Conservation (phyloP, 2,329 filamentous ascomycete species). For the Aspergillus sergii region DNA sequence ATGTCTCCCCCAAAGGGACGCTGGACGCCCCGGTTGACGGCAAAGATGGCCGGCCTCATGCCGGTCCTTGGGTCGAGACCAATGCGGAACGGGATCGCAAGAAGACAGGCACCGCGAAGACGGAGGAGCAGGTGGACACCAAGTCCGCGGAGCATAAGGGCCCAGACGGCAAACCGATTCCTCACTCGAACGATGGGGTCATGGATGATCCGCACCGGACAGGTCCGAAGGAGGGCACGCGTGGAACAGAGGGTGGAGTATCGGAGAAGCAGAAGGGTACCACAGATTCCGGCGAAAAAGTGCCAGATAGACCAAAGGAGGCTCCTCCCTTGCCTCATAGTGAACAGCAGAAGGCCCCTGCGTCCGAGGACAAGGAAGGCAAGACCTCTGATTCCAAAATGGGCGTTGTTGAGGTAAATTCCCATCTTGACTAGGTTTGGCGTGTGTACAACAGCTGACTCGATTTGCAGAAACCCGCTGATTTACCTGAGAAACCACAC, state of each 20-base stretch:
- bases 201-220: slow-evolving; percentile 86
- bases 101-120: slow-evolving; percentile 36
- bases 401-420: slow-evolving; percentile 57
- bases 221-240: slow-evolving; percentile 79
- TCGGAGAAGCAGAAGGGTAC: slow-evolving; percentile 81
- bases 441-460: slow-evolving; percentile 4
- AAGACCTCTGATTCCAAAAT: slow-evolving; percentile 48
- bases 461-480: slow-evolving; percentile 70
- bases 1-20: slow-evolving; percentile 53
- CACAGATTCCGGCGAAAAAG: slow-evolving; percentile 71
- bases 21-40: slow-evolving; percentile 91
- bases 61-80: slow-evolving; percentile 69
- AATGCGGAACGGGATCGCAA: slow-evolving; percentile 51
- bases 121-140: slow-evolving; percentile 30
- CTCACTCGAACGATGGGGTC: slow-evolving; percentile 71
- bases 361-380: slow-evolving; percentile 36
- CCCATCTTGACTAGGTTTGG: neutral
- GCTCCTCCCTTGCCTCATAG: slow-evolving; percentile 78
- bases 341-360: slow-evolving; percentile 69
- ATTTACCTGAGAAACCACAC: slow-evolving; percentile 77
- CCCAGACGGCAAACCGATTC: slow-evolving; percentile 47
- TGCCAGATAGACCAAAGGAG: slow-evolving; percentile 82
- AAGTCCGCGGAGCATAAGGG: slow-evolving; percentile 42
- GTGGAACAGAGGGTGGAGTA: slow-evolving; percentile 86
- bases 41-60: slow-evolving; percentile 89